Conservation (phyloP, 768 basidiomycete genomes). For the Cystobasidium ongulense region DNA sequence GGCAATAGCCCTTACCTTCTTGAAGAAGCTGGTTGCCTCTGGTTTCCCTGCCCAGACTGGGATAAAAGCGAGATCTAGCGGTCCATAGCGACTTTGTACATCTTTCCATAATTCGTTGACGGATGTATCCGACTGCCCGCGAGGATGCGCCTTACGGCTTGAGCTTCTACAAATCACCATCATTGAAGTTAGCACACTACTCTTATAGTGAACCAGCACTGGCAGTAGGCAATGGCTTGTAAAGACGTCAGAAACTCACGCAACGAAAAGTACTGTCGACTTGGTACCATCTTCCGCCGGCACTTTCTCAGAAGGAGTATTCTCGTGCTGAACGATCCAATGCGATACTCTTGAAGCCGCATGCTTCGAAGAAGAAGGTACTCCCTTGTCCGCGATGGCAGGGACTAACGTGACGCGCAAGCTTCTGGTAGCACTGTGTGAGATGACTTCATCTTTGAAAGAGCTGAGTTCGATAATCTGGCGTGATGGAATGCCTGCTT, state of each 20-base stretch:
- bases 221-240: too few relatives aligned
- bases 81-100: constrained; percentile 39
- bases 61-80: constrained; percentile 49
- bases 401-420: not conserved
- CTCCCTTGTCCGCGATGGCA: not conserved
- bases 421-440: not conserved
- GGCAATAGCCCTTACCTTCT: constrained; percentile 11
- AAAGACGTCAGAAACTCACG: not conserved
- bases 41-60: constrained; percentile 46
- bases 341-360: not conserved
- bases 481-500: constrained; percentile 1
- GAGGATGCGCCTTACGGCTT: not conserved
- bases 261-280: not conserved
- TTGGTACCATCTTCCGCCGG: not conserved
- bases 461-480: not conserved
- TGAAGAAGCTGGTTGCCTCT: not conserved
- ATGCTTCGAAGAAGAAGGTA: not conserved
- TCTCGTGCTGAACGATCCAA: not conserved
- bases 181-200: too few relatives aligned
- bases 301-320: not conserved
- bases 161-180: not conserved
- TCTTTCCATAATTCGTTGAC: not conserved
- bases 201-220: too few relatives aligned
- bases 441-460: not conserved
- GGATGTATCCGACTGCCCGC: not conserved